Evolutionary conservation across 2,329 filamentous ascomycete species (phyloP), one percentile per base, ranked within the genome.

Genomic region (Thielaviopsis ethacetica): DNA sequence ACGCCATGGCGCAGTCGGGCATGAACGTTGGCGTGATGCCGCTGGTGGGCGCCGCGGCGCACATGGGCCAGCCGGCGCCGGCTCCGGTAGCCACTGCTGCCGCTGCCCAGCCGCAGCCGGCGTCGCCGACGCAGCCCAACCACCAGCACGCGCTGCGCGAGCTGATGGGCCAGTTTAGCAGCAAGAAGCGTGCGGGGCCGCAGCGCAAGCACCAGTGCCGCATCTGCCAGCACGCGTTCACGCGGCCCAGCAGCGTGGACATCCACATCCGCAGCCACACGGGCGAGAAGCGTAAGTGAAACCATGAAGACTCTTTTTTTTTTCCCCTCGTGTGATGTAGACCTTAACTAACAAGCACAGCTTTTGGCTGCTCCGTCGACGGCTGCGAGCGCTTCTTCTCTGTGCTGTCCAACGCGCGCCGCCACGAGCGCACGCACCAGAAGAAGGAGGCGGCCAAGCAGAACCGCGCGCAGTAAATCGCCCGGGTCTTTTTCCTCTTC

Each of bases 191-290:
- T 0, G 91, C 88, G 19, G 95, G 89, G 73, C 93, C 91, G 10
- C 90, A 96, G 70, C 97, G 97, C 83, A 97, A 97, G 78, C 93
- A 97, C 76, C 96, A 96, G 77, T 97, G 91, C 81, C 96, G 95
- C 75, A 88, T 97, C 62, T 97, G 91, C 76, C 91, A 96, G 72
- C 96, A 97, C 79, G 84, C 91, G 51, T 97, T 97, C 71, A 96
- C 91, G 1, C 82, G 91, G 58, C 91, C 91, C 1, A 95, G 90
- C 68, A 96, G 91, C 15, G 72, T 97, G 47, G 91, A 96, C 70
- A 97, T 91, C 34, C 91, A 97, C 70, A 96, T 96, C 87, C 96
- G 96, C 74, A 95, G 90, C 72, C 91, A 97, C 69, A 97, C 91
- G 59, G 91, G 91, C 69, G 91, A 97, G 72, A 97, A 97, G 76